Conservation (phyloP, 2,329 filamentous ascomycete species). For the Colletotrichum filicis region DNA sequence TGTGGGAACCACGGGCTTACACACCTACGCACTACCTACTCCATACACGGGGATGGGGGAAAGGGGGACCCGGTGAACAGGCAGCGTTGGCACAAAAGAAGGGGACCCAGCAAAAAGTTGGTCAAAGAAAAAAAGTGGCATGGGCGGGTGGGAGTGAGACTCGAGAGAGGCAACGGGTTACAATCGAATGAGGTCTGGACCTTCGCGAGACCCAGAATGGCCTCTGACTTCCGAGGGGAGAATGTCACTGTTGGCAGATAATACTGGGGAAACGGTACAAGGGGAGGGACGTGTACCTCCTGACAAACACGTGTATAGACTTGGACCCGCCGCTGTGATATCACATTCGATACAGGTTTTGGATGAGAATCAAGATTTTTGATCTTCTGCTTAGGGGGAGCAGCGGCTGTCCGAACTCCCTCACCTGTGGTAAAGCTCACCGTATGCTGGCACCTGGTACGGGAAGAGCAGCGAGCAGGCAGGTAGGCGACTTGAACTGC, state of each 20-base stretch:
- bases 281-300: neutral
- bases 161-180: neutral
- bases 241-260: neutral
- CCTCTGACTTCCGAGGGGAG: no score
- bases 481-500: neutral
- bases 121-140: neutral
- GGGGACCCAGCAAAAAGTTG: neutral
- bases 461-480: no score
- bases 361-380: neutral
- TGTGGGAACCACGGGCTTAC: neutral
- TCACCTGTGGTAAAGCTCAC: no score
- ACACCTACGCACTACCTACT: neutral
- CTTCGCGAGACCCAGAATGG: neutral
- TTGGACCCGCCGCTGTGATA: conserved; percentile 31
- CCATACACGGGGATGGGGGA: neutral
- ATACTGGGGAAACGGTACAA: neutral
- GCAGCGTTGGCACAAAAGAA: neutral
- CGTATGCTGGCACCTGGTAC: no score
- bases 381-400: neutral
- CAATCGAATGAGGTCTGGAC: neutral
- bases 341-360: conserved; percentile 25
- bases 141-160: neutral
- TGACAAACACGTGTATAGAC: neutral
- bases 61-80: conserved; percentile 4
- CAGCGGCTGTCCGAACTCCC: conserved; percentile 7